Percentiles rank a stretch among this genome's conserved stretches.
These are phyloP conservation scores for Phyllosticta capitalensis DNA, from an alignment of 2,329 filamentous ascomycete species.

Conservation along the genomic window DNA sequence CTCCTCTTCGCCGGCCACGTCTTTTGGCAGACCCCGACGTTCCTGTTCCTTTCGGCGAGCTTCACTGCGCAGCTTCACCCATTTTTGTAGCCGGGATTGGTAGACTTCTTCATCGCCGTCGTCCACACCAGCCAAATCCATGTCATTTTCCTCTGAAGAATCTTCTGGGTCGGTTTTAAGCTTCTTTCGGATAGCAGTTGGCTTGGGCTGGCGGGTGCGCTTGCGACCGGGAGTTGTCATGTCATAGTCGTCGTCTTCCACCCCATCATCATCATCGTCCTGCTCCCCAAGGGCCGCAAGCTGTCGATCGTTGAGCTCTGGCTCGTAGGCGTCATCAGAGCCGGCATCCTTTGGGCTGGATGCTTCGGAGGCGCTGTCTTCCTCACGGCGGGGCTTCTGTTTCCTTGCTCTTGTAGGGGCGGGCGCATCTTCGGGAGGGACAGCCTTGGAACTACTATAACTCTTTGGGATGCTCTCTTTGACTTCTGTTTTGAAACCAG, in stretches of 20 bases:
- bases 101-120: constrained; percentile 84
- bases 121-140: constrained; percentile 59
- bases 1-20: constrained; percentile 44
- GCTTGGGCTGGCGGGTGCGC: constrained; percentile 26
- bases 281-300: constrained; percentile 31
- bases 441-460: background rate
- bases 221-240: constrained; percentile 31
- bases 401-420: constrained; percentile 25
- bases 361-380: constrained; percentile 14
- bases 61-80: constrained; percentile 56
- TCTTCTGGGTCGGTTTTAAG: constrained; percentile 15
- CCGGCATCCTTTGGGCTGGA: constrained; percentile 19
- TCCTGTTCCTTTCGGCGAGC: constrained; percentile 41
- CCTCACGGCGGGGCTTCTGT: background rate
- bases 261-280: constrained; percentile 25
- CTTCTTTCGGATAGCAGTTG: constrained; percentile 16
- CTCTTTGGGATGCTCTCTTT: background rate
- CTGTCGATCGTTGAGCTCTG: constrained; percentile 30
- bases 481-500: constrained; percentile 32
- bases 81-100: constrained; percentile 62
- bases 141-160: constrained; percentile 27
- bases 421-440: constrained; percentile 15
- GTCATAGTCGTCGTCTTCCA: constrained; percentile 29
- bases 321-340: constrained; percentile 33
- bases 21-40: background rate